Conservation (phyloP, 1,139 yeast species). For the Arxiozyma slooffiae region DNA sequence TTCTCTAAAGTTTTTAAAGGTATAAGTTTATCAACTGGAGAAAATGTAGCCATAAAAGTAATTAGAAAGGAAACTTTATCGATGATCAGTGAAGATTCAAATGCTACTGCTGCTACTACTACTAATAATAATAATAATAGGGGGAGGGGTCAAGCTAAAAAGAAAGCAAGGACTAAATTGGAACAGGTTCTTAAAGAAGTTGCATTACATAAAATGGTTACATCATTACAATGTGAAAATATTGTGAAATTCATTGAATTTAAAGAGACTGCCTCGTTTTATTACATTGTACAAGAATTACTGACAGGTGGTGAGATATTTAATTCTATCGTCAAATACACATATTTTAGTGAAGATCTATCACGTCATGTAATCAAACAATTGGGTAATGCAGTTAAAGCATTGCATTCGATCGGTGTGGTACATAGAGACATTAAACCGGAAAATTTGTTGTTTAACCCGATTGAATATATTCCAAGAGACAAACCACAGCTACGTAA, state of each 20-base stretch:
- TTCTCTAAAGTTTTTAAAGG: constrained; percentile 83
- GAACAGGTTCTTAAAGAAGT: constrained; percentile 67
- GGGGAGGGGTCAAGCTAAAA: constrained; percentile 8
- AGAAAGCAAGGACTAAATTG: constrained; percentile 22
- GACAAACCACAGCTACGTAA: constrained; percentile 43
- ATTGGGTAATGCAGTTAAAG: constrained; percentile 70
- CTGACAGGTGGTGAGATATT: constrained; percentile 92
- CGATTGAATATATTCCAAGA: constrained; percentile 53
- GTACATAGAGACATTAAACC: constrained; percentile 96
- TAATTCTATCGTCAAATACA: constrained; percentile 82
- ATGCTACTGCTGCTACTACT: not conserved
- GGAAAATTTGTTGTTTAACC: constrained; percentile 77
- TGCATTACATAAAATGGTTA: constrained; percentile 38
- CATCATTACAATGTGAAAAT: constrained; percentile 47
- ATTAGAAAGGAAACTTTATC: constrained; percentile 58
- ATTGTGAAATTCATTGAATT: constrained; percentile 64
- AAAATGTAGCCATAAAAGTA: constrained; percentile 45
- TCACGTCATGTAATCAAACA: constrained; percentile 79
- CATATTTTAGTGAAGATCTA: constrained; percentile 81
- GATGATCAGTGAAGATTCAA: not conserved
- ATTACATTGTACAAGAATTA: constrained; percentile 74
- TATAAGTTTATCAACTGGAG: constrained; percentile 11
- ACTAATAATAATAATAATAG: constrained; percentile 10
- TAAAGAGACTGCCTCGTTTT: constrained; percentile 51
- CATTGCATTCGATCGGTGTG: constrained; percentile 74